A percentile compares a stretch with the other conserved stretches of the same genome.
These are phyloP conservation scores for Clarireedia monteithiana DNA, from an alignment of 2,329 filamentous ascomycete species.

Conservation along the genomic window DNA sequence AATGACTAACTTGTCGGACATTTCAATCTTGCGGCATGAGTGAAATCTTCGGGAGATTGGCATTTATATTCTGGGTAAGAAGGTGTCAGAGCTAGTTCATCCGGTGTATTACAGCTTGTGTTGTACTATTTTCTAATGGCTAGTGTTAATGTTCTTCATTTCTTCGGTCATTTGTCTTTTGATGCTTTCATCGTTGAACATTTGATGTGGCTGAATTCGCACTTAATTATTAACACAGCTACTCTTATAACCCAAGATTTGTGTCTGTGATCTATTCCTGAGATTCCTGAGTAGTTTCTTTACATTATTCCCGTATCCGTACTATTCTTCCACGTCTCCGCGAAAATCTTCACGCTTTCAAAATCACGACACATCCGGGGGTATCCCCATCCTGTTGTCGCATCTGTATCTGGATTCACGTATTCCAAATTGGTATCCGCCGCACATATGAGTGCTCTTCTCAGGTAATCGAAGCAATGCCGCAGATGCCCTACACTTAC, in stretches of 20 bases:
- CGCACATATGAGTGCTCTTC: slow-evolving; percentile 14
- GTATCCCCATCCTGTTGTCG: slow-evolving; percentile 11
- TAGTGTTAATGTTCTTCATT: no score
- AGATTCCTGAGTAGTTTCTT: background rate
- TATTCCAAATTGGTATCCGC: slow-evolving; percentile 13
- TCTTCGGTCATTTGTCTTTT: background rate
- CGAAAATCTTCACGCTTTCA: slow-evolving; percentile 11
- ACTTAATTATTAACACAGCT: background rate
- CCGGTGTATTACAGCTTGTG: background rate
- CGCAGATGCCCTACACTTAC: slow-evolving; percentile 2
- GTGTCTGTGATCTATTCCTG: background rate
- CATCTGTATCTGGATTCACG: slow-evolving; percentile 3
- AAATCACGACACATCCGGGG: slow-evolving; percentile 12
- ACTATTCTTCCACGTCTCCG: slow-evolving; percentile 5
- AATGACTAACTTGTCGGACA: slow-evolving; percentile 4
- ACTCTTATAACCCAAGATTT: background rate
- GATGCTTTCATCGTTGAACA: background rate
- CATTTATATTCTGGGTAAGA: no score
- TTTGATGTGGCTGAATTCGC: background rate
- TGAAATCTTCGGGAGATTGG: background rate
- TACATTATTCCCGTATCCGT: background rate
- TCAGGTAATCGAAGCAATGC: slow-evolving; percentile 16
- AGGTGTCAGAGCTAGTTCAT: no score
- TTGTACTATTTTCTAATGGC: background rate
- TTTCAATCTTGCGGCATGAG: background rate